Base-by-base conservation (phyloP, 768 basidiomycete species). In the Hydnomerulius pinastri region DNA sequence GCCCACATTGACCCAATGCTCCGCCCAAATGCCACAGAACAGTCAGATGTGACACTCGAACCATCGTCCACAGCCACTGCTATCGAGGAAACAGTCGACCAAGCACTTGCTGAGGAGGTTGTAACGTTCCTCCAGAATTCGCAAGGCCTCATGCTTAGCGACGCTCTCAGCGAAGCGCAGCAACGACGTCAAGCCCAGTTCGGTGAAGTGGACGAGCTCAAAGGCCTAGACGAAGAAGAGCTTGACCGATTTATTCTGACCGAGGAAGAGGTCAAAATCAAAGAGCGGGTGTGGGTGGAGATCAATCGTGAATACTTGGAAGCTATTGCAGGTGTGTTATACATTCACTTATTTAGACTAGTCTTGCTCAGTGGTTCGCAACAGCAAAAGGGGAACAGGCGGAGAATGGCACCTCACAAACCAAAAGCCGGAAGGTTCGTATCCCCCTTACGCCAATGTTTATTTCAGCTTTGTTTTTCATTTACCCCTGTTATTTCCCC, bases 231-330 rank as follows among this genome's bases (percentile, higher is more conserved):
- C 67, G 94, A 98, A 61, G 90, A 86, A 5, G 94, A 98, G 64
- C 76, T 97, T 36, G 87, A 96, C 65, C 75, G 74, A 21, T 88
- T 97, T 63, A 72, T 92, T 48, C 70, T 94, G 20, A 82, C 78
- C 7, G 86, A 87, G 29, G 87, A 87, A 20, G 93, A 96, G 67
- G 86, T 90, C 4, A 83, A 76, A 64, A 76, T 92, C 62, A 98
- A 90, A 67, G 91, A 92, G 66, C 83, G 91, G 10, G 82, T 97
- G 1, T 98, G 94, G 94, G 92, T 95, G 41, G 92, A 95, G 70
- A 75, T 92, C 61, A 97, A 97, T 66, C 80, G 80, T 58, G 94
- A 97, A 27, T 98, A 96, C 66, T 71, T 98, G 29, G 88, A 93
- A 64, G 85, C 87, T 13, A 75, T 95, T 28, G 93, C 92, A 45